Conservation (phyloP, 192 early-diverging fungal genomes). For the Phlyctochytrium bullatum region DNA sequence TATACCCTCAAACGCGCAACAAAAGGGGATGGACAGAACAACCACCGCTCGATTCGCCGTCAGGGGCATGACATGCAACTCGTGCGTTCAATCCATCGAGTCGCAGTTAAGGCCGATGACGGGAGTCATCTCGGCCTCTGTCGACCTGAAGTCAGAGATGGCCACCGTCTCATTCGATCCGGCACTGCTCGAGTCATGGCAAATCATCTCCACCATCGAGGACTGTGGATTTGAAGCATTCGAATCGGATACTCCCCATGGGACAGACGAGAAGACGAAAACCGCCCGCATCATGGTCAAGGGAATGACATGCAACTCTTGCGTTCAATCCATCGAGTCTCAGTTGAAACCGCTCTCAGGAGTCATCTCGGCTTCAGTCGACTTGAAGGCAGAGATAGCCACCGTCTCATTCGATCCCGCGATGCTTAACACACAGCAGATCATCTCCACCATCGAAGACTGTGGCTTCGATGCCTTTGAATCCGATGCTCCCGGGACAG, state of each 20-base stretch:
- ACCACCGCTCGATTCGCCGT: conserved; percentile 22
- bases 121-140: conserved; percentile 55
- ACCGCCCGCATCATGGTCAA: conserved; percentile 37
- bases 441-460: conserved; percentile 64
- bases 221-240: conserved; percentile 69
- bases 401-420: conserved; percentile 62
- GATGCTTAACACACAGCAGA: conserved; percentile 31
- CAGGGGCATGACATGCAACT: conserved; percentile 40
- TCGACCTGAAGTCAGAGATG: conserved; percentile 52
- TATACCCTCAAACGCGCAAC: too few relatives aligned
- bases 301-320: conserved; percentile 97
- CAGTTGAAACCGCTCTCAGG: conserved; percentile 57
- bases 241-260: background rate
- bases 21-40: too few relatives aligned
- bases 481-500: background rate
- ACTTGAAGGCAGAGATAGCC: conserved; percentile 79
- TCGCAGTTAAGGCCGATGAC: conserved; percentile 16
- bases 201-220: conserved; percentile 61
- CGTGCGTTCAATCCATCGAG: conserved; percentile 31
- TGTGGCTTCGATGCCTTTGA: conserved; percentile 71
- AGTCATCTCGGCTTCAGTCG: conserved; percentile 74
- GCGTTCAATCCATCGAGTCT: conserved; percentile 83
- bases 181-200: conserved; percentile 9
- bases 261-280: background rate
- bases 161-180: conserved; percentile 61